Base-by-base conservation (phyloP, 2,329 filamentous ascomycete genomes). In the Blumeria hordei region DNA sequence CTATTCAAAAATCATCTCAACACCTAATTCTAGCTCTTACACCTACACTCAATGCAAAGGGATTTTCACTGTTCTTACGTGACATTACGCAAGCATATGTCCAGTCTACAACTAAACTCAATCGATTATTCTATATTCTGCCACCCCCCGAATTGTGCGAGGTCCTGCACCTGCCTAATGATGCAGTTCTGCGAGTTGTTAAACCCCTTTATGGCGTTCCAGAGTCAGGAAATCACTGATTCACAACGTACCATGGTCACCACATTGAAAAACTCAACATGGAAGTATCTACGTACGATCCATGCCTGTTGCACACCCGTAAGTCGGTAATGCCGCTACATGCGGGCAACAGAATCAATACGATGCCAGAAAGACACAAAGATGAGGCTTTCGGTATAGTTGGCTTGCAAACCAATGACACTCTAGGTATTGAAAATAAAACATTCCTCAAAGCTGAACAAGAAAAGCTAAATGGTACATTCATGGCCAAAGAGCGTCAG, bases 21-120 rank as follows among this genome's bases (percentile, higher is more conserved):
- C 43, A 41, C 8, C 14, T 58, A 11, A 57, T 59, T 53, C 34
- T 59, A 8, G 56, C 14, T 36, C 18, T 59, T 32, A 49, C 53
- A 14, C 50, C 37, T 6, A 12, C 39, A 11, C 3, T 3, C 6
- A 34, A 44, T 8, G 41, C n/a, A 11, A 9, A 16, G 9, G 1
- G 33, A 11, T 53, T 21, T 18, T 18, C 43, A 0, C 34, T 57
- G 14, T 53, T 49, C 21, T 32, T 58, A 35, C 54, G 47, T 18
- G 44, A 60, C 51, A 58, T 59, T 32, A 36, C 35, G 3, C 32
- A 60, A 45, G 55, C 50, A 16, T 59, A 59, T 33, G 44, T 55
- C 1, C 53, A 60, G 44, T 58, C 43, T 28, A 18, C n/a, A 10
- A 59, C 50, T 0, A 41, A 55, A 9, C 47, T 60, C 34, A 54